These are phyloP conservation scores for Anisogramma anomala DNA, from an alignment of 2,329 filamentous ascomycete genomes.

Conservation along the genomic window DNA sequence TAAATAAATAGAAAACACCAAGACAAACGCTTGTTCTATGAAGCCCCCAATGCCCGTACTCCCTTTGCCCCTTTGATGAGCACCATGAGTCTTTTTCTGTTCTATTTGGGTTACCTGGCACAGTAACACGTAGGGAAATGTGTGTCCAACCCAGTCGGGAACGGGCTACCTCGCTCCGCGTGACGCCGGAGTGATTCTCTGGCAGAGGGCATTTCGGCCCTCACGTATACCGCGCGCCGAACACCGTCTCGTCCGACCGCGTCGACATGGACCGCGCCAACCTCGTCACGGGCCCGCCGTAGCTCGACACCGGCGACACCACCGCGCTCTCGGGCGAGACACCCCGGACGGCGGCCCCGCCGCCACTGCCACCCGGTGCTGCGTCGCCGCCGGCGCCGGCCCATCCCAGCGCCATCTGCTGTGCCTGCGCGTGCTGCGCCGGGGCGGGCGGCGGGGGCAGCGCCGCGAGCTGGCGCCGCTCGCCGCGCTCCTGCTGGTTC, in stretches of 20 bases:
- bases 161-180: background rate
- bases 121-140: background rate
- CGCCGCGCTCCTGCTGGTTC: constrained; percentile 34
- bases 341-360: constrained; percentile 17
- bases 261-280: constrained; percentile 28
- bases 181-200: background rate
- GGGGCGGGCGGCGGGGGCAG: constrained; percentile 17
- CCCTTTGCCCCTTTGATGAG: too few species aligned
- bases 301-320: constrained; percentile 29
- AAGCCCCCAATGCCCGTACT: too few species aligned
- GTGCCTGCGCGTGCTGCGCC: constrained; percentile 17
- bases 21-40: background rate
- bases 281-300: constrained; percentile 18
- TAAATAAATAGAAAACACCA: background rate
- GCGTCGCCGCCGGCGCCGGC: constrained; percentile 14
- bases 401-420: constrained; percentile 21
- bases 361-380: constrained; percentile 20
- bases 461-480: constrained; percentile 18
- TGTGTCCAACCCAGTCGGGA: background rate
- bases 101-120: background rate
- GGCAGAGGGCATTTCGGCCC: background rate
- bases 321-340: constrained; percentile 17
- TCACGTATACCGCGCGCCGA: constrained; percentile 18
- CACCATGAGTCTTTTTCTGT: too few species aligned
- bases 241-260: constrained; percentile 31